Base-by-base conservation (phyloP, 306 rosid genomes). In the Castanea crenata region DNA sequence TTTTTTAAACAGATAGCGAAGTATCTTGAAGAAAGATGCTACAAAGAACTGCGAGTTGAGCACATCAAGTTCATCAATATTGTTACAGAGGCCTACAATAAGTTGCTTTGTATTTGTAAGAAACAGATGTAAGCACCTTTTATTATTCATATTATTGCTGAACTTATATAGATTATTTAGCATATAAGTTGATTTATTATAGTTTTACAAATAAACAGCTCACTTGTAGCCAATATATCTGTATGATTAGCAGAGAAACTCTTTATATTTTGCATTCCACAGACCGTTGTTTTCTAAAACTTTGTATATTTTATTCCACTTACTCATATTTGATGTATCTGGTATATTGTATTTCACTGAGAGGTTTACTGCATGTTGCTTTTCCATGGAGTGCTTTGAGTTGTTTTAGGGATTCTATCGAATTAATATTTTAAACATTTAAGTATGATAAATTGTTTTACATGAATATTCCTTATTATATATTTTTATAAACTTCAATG, bases 11-110 rank as follows among this genome's bases (percentile, higher is more conserved):
- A 96, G 99, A 96, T 96, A 77, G 98, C 91, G 23, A 96, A 91
- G 75, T 86, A 86, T 93, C 99, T 96, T 55, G 99, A 93, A 87
- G 98, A 96, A 70, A 90, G 99, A 84, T 96, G 97, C 84, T 86
- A 74, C 83, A 96, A 89, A 84, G 99, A 96, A 86, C 92, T 96
- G 68, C 84, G 92, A 80, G 75, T 85, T 38, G 97, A 84, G 73
- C 92, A 93, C 84, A 68, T 91, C 78, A 91, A 88, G 79, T 69
- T 87, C 54, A 86, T 93, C 82, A 87, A 80, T 73, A 87, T 91
- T 79, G 84, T 96, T 55, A 81, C 86, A 11, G 97, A 91, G 72
- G 77, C 87, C 29, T 93, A 93, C 88, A 90, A 86, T 86, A 96
- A 93, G 85, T 81, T 96, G 90, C 96, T 96, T 82, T 85, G 79